Conservation (phyloP, 2,329 filamentous ascomycete genomes). For the Zymoseptoria crescenta region DNA sequence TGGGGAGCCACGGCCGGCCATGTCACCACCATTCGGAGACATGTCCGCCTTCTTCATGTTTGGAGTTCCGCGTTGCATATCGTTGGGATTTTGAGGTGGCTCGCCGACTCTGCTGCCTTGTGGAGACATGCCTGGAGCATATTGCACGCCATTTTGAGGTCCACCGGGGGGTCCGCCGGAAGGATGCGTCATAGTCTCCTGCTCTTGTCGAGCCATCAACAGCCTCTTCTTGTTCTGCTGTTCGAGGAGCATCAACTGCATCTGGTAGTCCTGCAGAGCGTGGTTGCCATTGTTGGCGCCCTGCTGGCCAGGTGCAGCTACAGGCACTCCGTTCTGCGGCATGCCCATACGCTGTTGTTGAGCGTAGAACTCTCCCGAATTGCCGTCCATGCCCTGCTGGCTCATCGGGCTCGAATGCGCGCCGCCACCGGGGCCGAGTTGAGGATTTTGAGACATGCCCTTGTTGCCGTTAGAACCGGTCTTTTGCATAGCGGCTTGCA, state of each 20-base stretch:
- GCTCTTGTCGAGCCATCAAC: conserved; percentile 74
- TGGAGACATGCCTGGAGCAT: conserved; percentile 55
- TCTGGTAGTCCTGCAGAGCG: conserved; percentile 78
- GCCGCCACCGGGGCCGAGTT: conserved; percentile 41
- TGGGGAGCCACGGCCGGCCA: conserved; percentile 56
- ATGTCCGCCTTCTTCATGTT: conserved; percentile 63
- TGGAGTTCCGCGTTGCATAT: conserved; percentile 71
- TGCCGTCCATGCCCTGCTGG: conserved; percentile 56
- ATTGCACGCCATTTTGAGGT: conserved; percentile 38
- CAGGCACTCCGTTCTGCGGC: conserved; percentile 19
- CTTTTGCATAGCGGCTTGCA: conserved; percentile 68
- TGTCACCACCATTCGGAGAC: conserved; percentile 58
- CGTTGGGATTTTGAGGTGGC: conserved; percentile 67
- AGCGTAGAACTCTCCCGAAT: conserved; percentile 42
- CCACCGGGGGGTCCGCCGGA: conserved; percentile 29
- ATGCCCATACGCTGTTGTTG: conserved; percentile 23
- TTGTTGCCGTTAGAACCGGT: conserved; percentile 57
- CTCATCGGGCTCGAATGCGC: conserved; percentile 28
- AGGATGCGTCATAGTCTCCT: conserved; percentile 56
- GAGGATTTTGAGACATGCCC: conserved; percentile 53
- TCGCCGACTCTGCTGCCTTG: conserved; percentile 56
- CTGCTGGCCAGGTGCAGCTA: conserved; percentile 21
- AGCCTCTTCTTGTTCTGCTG: conserved; percentile 82
- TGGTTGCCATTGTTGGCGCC: conserved; percentile 58
- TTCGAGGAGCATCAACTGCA: conserved; percentile 80